Percentiles rank a stretch among this genome's conserved stretches.
phyloP scores from a whole-genome alignment of 1,139 yeast species.

The Yamadazyma atlantica region DNA sequence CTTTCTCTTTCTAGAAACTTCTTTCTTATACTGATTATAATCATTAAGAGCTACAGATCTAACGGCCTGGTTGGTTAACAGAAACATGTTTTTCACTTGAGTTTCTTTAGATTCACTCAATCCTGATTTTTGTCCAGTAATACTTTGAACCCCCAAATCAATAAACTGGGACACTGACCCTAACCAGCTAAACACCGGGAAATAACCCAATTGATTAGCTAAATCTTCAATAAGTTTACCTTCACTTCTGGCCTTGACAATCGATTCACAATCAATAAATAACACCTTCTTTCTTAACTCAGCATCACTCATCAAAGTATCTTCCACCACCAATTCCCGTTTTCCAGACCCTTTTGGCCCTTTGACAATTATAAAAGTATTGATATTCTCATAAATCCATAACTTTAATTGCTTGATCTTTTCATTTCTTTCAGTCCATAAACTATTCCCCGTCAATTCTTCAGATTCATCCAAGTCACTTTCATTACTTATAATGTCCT shows the following conservation, averaged over 20 bases:
- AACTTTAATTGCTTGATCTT: conserved; percentile 66
- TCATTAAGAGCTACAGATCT: conserved; percentile 58
- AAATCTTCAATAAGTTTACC: conserved; percentile 63
- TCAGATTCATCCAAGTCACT: conserved; percentile 11
- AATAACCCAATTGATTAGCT: conserved; percentile 82
- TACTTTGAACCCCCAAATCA: conserved; percentile 84
- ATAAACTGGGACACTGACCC: conserved; percentile 75
- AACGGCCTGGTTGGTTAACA: conserved; percentile 70
- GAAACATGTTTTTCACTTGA: conserved; percentile 79
- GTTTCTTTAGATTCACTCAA: conserved; percentile 81
- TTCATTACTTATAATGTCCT: conserved; percentile 17
- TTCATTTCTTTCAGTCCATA: conserved; percentile 71
- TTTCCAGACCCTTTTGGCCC: conserved; percentile 98
- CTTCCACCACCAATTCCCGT: conserved; percentile 71
- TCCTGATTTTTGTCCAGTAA: conserved; percentile 94
- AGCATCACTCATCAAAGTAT: conserved; percentile 53
- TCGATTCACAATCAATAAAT: conserved; percentile 73
- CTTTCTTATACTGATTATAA: conserved; percentile 33
- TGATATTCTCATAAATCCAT: conserved; percentile 81
- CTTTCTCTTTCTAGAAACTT: conserved; percentile 15
- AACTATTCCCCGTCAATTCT: conserved; percentile 11
- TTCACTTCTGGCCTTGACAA: conserved; percentile 75
- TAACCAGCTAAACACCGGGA: conserved; percentile 92
- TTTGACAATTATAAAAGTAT: conserved; percentile 79
- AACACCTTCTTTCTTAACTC: conserved; percentile 54